Conservation (phyloP, 2,329 filamentous ascomycete species). For the Orbilia quercus region DNA sequence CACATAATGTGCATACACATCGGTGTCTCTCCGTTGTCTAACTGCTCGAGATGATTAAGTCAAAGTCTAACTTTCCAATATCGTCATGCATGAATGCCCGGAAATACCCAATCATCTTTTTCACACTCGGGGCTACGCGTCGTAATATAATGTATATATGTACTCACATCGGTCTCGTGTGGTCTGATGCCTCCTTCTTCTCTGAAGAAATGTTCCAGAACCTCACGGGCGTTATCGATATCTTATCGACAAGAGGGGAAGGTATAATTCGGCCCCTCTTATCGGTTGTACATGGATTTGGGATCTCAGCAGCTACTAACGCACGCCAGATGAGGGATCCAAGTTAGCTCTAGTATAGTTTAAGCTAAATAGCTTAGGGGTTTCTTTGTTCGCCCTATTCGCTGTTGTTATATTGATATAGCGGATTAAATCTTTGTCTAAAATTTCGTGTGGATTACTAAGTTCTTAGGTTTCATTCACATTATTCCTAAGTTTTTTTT, state of each 20-base stretch:
- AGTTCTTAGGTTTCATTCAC: no score
- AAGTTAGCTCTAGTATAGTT: no score
- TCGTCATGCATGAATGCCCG: background rate
- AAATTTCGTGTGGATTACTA: no score
- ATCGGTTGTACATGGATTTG: background rate
- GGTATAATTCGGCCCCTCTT: background rate
- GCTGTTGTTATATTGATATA: no score
- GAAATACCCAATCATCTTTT: background rate
- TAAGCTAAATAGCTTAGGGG: no score
- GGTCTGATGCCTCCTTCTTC: no score
- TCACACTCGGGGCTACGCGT: background rate
- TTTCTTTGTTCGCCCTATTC: no score
- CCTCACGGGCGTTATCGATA: slow-evolving; percentile 5
- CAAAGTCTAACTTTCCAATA: background rate
- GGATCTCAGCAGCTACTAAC: no score
- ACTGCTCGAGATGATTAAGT: background rate
- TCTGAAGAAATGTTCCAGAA: slow-evolving; percentile 12
- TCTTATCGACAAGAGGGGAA: background rate
- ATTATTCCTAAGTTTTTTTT: no score
- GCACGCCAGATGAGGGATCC: no score
- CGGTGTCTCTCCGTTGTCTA: background rate
- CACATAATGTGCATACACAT: background rate
- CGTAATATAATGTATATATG: background rate
- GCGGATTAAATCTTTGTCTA: no score
- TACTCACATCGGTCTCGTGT: no score